A percentile compares a stretch with the other conserved stretches of the same genome.
Evolutionary conservation across 805 yeast genomes (phyloP).

Genomic region (Starmerella potacharoeniae): DNA sequence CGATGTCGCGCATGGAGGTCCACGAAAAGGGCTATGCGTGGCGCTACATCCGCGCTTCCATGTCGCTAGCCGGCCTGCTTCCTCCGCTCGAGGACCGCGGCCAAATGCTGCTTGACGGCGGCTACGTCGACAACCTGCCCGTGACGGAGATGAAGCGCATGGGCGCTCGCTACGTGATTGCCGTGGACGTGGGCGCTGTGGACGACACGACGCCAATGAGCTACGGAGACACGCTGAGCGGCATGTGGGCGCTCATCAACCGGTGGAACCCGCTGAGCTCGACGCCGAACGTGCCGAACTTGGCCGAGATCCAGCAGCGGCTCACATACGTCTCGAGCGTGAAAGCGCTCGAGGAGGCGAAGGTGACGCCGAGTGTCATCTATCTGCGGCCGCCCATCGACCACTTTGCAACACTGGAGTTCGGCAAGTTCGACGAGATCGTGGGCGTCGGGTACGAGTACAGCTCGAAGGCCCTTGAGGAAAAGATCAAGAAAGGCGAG

Average conservation of each 20-base stretch:
- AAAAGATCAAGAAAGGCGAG: conserved; percentile 41
- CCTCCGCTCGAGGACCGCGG: conserved; percentile 83
- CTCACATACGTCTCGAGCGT: conserved; percentile 92
- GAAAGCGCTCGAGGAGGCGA: conserved; percentile 81
- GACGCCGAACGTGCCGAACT: conserved; percentile 79
- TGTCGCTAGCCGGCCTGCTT: conserved; percentile 87
- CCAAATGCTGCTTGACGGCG: conserved; percentile 89
- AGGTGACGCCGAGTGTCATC: conserved; percentile 68
- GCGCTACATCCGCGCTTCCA: conserved; percentile 90
- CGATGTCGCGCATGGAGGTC: conserved; percentile 89
- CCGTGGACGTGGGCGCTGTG: conserved; percentile 91
- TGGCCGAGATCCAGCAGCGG: conserved; percentile 90
- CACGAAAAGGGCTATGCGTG: conserved; percentile 89
- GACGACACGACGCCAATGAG: conserved; percentile 84
- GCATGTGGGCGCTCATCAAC: conserved; percentile 80
- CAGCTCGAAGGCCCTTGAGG: conserved; percentile 47
- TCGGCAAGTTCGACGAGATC: conserved; percentile 83
- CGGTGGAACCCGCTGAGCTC: conserved; percentile 82
- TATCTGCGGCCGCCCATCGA: conserved; percentile 93
- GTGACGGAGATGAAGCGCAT: conserved; percentile 78
- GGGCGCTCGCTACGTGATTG: conserved; percentile 79
- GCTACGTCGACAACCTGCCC: conserved; percentile 87
- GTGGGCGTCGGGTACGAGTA: conserved; percentile 67
- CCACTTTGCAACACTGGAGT: conserved; percentile 80
- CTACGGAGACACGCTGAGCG: conserved; percentile 88